Base-by-base conservation (phyloP, 2,329 filamentous ascomycete species). In the Sporothrix euskadiensis region DNA sequence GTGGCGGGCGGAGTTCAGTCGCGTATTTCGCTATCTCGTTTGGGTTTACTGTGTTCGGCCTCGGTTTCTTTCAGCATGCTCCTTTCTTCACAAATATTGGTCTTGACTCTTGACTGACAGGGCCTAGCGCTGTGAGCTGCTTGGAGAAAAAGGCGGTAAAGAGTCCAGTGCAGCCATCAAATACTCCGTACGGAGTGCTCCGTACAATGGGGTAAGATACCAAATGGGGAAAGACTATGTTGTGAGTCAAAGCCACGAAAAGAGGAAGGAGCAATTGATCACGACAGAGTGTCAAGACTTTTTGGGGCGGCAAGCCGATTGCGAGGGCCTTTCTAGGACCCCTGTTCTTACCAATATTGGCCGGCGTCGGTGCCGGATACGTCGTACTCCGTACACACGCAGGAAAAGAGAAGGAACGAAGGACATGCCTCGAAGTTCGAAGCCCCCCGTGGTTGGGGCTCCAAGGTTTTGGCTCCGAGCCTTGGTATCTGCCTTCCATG, bases 301-400 rank as follows among this genome's bases (percentile, higher is more conserved):
- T 66, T 32, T 32, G 56, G 56, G 56, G 10, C 65, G 26, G 26
- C 65, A 41, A 49, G 59, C 59, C 65, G 26, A 54, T 35, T 30
- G 65, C 65, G 41, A 44, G 65, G 65, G 3, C 22, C 22, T n/a
- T 10, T 30, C 52, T 30, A 5, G 52, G n/a, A 12, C 22, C 14
- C n/a, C 35, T 68, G 57, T n/a, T 26, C n/a, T 19, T 32, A 16
- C 56, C 44, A 49, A 61, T 30, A 30, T 61, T 68, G 39, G 68
- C 52, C 68, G 68, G 52, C 52, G 19, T 70, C 68, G 68, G 68
- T 57, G 35, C 68, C 68, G 68, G 68, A 26, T 14, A 22, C 41
- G 3, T 47, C 14, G n/a, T 26, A 26, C 26, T 14, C 47, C 14
- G n/a, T 26, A 26, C 26, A 30, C 47, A n/a, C 14, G 19, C 47